A percentile compares a stretch with the other conserved stretches of the same genome.
Evolutionary conservation across 1,284 basidiomycete species (phyloP).

Genomic region (Sanguinoderma infundibulare): DNA sequence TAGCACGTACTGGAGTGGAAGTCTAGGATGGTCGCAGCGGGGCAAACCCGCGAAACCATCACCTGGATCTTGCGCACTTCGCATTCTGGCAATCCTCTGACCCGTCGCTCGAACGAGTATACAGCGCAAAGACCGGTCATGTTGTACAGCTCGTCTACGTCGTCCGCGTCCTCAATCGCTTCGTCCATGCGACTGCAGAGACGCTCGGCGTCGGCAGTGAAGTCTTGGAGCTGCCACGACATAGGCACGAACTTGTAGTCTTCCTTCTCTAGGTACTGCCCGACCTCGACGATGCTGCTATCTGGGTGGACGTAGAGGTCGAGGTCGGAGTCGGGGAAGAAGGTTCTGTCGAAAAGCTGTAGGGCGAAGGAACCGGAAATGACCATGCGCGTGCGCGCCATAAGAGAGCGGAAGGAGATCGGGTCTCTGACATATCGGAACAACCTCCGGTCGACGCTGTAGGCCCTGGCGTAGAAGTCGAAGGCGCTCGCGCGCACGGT

Average conservation of each 20-base stretch:
- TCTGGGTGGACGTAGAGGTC: conserved; percentile 48
- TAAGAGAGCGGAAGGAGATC: conserved; percentile 47
- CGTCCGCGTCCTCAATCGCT: no score
- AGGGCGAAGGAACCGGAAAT: conserved; percentile 54
- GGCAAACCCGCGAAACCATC: background rate
- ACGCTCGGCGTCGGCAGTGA: no score
- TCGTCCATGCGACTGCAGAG: no score
- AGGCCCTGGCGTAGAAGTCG: no score
- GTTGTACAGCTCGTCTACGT: no score
- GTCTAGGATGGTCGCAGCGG: conserved; percentile 1
- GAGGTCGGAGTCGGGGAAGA: conserved; percentile 49
- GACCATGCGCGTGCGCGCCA: conserved; percentile 43
- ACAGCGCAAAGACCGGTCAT: background rate
- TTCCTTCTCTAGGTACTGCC: conserved; percentile 10
- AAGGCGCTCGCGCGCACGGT: no score
- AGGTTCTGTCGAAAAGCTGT: conserved; percentile 48
- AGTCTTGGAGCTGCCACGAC: conserved; percentile 10
- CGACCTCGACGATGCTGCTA: background rate
- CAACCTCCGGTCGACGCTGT: no score
- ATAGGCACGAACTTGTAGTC: conserved; percentile 23
- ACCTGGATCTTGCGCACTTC: background rate
- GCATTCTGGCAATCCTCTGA: background rate
- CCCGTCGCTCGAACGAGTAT: background rate
- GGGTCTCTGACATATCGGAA: no score
- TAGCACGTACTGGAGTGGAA: conserved; percentile 10